Conservation (phyloP, 805 yeast genomes). For the Kuraishia piskuri region DNA sequence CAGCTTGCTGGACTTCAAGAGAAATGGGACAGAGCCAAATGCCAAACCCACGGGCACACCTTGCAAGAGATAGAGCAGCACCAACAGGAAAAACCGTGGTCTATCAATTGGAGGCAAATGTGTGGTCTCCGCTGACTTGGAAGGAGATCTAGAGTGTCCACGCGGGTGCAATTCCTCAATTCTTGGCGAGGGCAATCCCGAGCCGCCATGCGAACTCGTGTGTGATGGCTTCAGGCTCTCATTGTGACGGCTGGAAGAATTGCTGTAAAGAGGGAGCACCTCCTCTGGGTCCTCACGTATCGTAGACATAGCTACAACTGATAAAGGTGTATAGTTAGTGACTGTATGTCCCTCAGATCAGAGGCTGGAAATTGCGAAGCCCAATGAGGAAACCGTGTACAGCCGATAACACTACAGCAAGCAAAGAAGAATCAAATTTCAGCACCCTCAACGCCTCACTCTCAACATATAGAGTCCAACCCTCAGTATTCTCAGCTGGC, state of each 20-base stretch:
- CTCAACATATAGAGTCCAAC: too few species aligned
- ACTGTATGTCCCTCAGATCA: not conserved
- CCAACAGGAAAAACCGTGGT: conserved; percentile 66
- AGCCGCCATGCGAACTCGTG: not conserved
- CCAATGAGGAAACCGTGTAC: too few species aligned
- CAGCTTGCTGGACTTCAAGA: conserved; percentile 67
- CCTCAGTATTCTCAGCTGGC: too few species aligned
- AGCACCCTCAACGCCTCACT: too few species aligned
- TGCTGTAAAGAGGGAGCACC: not conserved
- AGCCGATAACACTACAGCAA: too few species aligned
- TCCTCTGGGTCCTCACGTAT: not conserved
- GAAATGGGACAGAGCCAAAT: conserved; percentile 88
- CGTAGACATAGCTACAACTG: not conserved
- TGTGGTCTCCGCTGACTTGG: not conserved
- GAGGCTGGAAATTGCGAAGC: too few species aligned
- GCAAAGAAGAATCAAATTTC: too few species aligned
- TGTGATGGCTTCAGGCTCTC: not conserved
- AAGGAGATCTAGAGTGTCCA: not conserved
- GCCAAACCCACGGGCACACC: conserved; percentile 97
- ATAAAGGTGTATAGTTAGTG: too few species aligned
- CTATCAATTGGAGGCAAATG: conserved; percentile 39
- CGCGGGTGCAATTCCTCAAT: not conserved
- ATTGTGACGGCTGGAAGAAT: not conserved
- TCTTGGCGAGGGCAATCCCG: not conserved
- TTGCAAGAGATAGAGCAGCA: conserved; percentile 73